Conservation (phyloP, 495 filamentous ascomycete species). For the Jackrogersella minutella region DNA sequence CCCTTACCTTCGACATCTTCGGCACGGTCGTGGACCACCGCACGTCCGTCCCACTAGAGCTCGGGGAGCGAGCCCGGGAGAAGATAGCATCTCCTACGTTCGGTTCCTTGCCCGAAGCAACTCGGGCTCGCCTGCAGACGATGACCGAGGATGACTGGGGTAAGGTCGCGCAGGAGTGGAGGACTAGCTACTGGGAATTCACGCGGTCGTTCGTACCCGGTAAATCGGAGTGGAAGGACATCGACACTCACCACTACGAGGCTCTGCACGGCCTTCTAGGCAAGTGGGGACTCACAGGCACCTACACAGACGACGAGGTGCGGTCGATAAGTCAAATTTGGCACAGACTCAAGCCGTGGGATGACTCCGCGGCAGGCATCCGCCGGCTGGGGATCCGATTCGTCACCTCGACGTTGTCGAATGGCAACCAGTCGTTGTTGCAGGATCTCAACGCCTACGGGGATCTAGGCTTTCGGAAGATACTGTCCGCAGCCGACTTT, state of each 20-base stretch:
- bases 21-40: conserved; percentile 83
- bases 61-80: conserved; percentile 58
- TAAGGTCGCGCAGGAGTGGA: conserved; percentile 72
- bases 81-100: conserved; percentile 47
- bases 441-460: conserved; percentile 67
- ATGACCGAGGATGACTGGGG: conserved; percentile 68
- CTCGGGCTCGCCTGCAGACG: conserved; percentile 56
- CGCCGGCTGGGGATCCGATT: conserved; percentile 61
- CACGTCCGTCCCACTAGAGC: conserved; percentile 61
- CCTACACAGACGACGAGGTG: conserved; percentile 68
- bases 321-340: conserved; percentile 66
- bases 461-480: conserved; percentile 65
- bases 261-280: conserved; percentile 65
- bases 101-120: conserved; percentile 52
- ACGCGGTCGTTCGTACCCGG: conserved; percentile 62
- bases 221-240: conserved; percentile 55
- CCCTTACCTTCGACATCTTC: conserved; percentile 70
- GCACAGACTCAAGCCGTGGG: conserved; percentile 77
- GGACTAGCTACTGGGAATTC: conserved; percentile 67
- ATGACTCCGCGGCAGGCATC: conserved; percentile 67
- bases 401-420: conserved; percentile 72
- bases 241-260: conserved; percentile 74
- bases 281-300: conserved; percentile 59
- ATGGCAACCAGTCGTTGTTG: conserved; percentile 74
- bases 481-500: conserved; percentile 74